These are phyloP conservation scores for Trametes cingulata DNA, from an alignment of 768 basidiomycete genomes.

Conservation along the genomic window DNA sequence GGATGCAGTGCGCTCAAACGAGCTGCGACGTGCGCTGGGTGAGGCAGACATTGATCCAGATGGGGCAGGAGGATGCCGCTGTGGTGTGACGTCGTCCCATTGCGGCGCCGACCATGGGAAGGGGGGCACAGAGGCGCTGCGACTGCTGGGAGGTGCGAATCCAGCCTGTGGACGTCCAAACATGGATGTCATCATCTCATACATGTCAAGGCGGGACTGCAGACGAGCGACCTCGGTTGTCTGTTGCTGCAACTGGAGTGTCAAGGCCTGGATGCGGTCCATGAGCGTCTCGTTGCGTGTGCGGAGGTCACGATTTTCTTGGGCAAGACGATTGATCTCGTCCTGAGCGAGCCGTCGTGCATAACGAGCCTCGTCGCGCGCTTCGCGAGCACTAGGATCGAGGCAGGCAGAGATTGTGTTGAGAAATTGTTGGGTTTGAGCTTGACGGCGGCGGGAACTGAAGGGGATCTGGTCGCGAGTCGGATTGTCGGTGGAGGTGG, in stretches of 20 bases:
- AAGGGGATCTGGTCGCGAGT: background rate
- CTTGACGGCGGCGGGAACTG: background rate
- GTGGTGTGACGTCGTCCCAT: no score
- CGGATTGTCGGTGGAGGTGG: background rate
- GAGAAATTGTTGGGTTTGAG: background rate
- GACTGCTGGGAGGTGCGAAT: no score
- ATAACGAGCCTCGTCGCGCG: background rate
- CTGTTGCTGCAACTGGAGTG: background rate
- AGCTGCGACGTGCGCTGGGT: no score
- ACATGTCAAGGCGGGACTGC: background rate
- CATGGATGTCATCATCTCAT: background rate
- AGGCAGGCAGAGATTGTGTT: background rate
- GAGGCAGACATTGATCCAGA: no score
- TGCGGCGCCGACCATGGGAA: no score
- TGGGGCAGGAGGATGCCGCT: no score
- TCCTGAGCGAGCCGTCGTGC: background rate
- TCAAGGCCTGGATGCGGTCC: background rate
- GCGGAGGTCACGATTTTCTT: slow-evolving; percentile 1
- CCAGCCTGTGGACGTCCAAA: background rate
- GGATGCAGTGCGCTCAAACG: no score
- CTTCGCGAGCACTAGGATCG: background rate
- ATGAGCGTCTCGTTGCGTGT: background rate
- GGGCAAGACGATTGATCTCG: background rate
- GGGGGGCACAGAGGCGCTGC: no score
- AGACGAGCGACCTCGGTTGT: background rate